phyloP scores from a whole-genome alignment of 371 early-diverging fungal genomes.

The Syncephalastrum monosporum region DNA sequence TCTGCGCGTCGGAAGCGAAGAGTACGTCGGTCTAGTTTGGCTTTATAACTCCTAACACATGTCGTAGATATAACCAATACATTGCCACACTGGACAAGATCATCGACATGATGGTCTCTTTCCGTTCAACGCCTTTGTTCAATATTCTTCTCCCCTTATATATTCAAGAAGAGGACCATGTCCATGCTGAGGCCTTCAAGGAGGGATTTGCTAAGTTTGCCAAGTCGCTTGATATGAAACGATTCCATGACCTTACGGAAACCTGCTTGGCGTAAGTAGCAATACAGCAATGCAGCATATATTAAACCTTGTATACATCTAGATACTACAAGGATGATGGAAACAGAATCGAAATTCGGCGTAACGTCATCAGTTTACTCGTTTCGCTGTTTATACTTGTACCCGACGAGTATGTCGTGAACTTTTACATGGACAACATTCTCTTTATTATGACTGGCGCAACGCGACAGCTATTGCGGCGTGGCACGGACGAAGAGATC shows the following conservation, averaged over 20 bases:
- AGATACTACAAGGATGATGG: conserved; percentile 44
- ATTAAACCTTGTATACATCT: neutral
- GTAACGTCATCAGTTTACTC: conserved; percentile 45
- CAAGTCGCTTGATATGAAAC: conserved; percentile 28
- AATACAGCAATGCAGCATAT: neutral
- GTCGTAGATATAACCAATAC: conserved; percentile 52
- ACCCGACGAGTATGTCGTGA: conserved; percentile 33
- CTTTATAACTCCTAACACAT: no score
- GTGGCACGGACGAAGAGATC: conserved; percentile 30
- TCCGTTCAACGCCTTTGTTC: conserved; percentile 47
- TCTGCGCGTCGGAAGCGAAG: neutral
- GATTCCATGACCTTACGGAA: conserved; percentile 38
- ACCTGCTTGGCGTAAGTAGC: conserved; percentile 48
- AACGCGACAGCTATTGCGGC: conserved; percentile 23
- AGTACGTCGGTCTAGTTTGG: neutral
- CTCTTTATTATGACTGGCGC: conserved; percentile 42
- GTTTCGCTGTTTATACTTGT: conserved; percentile 47
- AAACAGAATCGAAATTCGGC: conserved; percentile 33
- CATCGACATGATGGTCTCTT: conserved; percentile 41
- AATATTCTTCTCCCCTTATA: conserved; percentile 51
- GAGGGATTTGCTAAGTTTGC: conserved; percentile 39
- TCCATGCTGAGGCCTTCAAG: conserved; percentile 43
- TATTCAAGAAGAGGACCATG: conserved; percentile 56
- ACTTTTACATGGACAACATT: conserved; percentile 53
- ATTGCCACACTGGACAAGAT: conserved; percentile 52